A percentile compares a stretch with the other conserved stretches of the same genome.
Evolutionary conservation across 106 monocot genomes (phyloP).

Genomic region (Acorus calamus): DNA sequence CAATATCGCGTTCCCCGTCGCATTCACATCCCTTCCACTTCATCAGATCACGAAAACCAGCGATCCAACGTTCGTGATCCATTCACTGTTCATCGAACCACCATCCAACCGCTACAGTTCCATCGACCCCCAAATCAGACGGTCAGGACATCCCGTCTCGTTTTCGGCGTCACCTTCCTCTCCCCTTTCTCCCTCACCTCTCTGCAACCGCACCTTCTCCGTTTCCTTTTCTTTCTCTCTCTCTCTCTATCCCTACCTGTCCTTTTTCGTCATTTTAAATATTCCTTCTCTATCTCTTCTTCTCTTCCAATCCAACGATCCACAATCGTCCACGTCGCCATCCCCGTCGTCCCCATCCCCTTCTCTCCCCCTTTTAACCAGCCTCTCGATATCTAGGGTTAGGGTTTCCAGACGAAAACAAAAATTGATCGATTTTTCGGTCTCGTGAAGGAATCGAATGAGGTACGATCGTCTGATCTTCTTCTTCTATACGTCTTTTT

Average conservation of each 20-base stretch:
- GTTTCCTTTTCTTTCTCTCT: background rate
- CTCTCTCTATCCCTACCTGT: constrained; percentile 7
- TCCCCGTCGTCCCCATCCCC: constrained; percentile 31
- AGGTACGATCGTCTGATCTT: constrained; percentile 5
- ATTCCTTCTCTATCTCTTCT: constrained; percentile 10
- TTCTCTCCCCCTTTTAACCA: constrained; percentile 8
- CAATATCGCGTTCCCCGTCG: too few relatives aligned
- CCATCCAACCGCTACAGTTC: too few relatives aligned
- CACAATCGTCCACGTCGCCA: constrained; percentile 45
- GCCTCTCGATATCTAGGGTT: constrained; percentile 4
- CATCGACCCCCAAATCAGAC: too few relatives aligned
- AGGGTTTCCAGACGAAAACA: constrained; percentile 7
- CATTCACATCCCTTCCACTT: too few relatives aligned
- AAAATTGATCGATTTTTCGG: background rate
- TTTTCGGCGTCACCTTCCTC: background rate
- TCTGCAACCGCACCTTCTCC: constrained; percentile 1
- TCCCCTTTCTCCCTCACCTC: constrained; percentile 8
- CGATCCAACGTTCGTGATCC: too few relatives aligned
- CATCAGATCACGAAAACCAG: too few relatives aligned
- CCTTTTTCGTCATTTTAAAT: constrained; percentile 7
- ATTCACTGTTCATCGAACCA: too few relatives aligned
- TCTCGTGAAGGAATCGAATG: too few relatives aligned
- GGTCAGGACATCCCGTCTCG: too few relatives aligned
- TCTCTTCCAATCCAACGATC: constrained; percentile 38
- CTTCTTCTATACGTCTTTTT: background rate